Conservation (phyloP, 352 stramenopile species). For the Aphanomyces euteiches region DNA sequence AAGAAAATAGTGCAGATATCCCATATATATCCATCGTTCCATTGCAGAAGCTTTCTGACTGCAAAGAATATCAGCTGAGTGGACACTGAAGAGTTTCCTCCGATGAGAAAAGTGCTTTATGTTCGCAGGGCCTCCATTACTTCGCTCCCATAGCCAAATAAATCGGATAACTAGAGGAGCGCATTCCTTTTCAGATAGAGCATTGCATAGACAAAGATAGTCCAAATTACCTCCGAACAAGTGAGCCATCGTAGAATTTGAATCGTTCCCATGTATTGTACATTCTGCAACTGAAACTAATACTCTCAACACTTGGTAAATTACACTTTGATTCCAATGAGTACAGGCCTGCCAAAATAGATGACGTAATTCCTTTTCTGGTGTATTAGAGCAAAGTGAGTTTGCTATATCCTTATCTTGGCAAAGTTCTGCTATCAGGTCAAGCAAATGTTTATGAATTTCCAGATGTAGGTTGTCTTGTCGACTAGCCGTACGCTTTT, state of each 20-base stretch:
- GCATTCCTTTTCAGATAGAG: too few species aligned
- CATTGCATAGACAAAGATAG: too few species aligned
- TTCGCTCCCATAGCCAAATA: slow-evolving; percentile 16
- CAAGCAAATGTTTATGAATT: neutral
- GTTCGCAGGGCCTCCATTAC: neutral
- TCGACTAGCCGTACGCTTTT: too few species aligned
- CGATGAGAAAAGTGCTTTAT: neutral
- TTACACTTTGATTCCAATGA: too few species aligned
- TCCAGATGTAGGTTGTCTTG: neutral
- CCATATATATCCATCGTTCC: neutral
- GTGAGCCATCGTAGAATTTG: neutral
- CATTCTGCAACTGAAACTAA: slow-evolving; percentile 6
- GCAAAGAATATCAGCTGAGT: slow-evolving; percentile 2
- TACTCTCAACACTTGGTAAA: neutral
- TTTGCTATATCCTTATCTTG: neutral
- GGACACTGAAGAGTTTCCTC: too few species aligned
- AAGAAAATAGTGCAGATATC: neutral
- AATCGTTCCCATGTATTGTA: neutral
- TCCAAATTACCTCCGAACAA: neutral
- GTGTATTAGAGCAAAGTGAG: neutral
- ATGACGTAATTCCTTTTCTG: too few species aligned
- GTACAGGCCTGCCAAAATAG: too few species aligned
- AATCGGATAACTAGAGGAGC: neutral
- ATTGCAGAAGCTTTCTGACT: neutral
- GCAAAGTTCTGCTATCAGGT: slow-evolving; percentile 22